Conservation (phyloP, 78 protist species). For the Dictyostelium brefeldianum region DNA sequence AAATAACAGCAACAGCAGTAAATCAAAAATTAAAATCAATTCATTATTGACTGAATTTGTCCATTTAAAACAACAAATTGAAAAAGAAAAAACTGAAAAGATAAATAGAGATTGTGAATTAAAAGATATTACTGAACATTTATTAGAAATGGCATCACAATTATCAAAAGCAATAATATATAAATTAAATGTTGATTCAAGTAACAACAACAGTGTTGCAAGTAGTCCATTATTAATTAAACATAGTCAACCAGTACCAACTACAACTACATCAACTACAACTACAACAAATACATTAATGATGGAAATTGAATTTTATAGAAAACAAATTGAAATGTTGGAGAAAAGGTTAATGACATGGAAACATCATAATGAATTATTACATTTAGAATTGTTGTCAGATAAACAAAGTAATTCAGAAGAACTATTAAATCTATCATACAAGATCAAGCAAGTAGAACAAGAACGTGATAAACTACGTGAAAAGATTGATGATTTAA, state of each 20-base stretch:
- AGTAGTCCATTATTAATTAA: slow-evolving; percentile 14
- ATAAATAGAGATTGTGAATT: slow-evolving; percentile 43
- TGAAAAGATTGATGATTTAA: slow-evolving; percentile 20
- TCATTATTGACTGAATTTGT: slow-evolving; percentile 37
- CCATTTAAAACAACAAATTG: slow-evolving; percentile 63
- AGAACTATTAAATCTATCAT: slow-evolving; percentile 17
- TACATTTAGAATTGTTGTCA: slow-evolving; percentile 49
- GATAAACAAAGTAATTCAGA: slow-evolving; percentile 56
- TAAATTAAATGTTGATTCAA: neutral
- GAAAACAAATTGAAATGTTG: slow-evolving; percentile 34
- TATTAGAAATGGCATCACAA: slow-evolving; percentile 73
- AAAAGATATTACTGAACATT: slow-evolving; percentile 70
- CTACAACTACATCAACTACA: neutral
- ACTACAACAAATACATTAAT: neutral
- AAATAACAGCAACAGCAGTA: neutral
- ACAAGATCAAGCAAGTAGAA: slow-evolving; percentile 46
- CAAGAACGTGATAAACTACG: slow-evolving; percentile 41
- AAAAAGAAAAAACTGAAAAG: slow-evolving; percentile 63
- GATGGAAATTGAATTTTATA: slow-evolving; percentile 57
- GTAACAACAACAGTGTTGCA: neutral
- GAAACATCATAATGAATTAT: slow-evolving; percentile 77
- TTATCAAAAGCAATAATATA: slow-evolving; percentile 43
- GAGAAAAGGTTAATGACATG: slow-evolving; percentile 52
- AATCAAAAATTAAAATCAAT: slow-evolving; percentile 14
- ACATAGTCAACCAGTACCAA: neutral